Evolutionary conservation across 192 early-diverging fungal genomes (phyloP).

Genomic region (Entomortierella lignicola): DNA sequence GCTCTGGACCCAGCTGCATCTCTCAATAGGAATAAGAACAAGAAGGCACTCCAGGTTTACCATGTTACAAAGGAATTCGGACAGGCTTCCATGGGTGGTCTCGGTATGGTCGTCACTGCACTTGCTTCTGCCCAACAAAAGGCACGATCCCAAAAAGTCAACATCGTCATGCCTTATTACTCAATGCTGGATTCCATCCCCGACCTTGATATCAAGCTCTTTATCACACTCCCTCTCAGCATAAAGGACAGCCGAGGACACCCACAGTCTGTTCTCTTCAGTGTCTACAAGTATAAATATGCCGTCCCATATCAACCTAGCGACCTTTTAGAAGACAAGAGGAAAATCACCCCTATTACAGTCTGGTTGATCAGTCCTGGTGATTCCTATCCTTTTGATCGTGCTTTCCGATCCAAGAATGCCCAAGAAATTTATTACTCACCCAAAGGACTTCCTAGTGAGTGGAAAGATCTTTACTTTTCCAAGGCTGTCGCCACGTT

Average conservation of each 20-base stretch:
- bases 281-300: constrained; percentile 52
- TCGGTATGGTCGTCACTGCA: constrained; percentile 65
- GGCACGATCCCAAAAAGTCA: constrained; percentile 52
- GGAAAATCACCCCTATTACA: constrained; percentile 30
- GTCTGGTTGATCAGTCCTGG: constrained; percentile 66
- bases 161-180: constrained; percentile 64
- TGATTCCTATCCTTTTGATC: constrained; percentile 53
- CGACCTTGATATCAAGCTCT: constrained; percentile 26
- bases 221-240: constrained; percentile 42
- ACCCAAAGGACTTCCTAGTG: constrained; percentile 60
- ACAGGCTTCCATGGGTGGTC: constrained; percentile 63
- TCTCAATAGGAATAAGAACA: too few species aligned
- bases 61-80: constrained; percentile 72
- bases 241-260: constrained; percentile 52
- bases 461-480: constrained; percentile 71
- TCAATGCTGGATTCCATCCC: constrained; percentile 50
- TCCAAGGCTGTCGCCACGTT: constrained; percentile 63
- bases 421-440: constrained; percentile 59
- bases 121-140: constrained; percentile 59
- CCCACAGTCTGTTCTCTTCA: constrained; percentile 41
- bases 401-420: constrained; percentile 55
- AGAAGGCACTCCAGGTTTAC: constrained; percentile 57
- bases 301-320: constrained; percentile 27
- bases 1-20: constrained; percentile 26
- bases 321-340: constrained; percentile 19